Percentiles rank a stretch among this genome's conserved stretches.
These are phyloP conservation scores for Rosellinia necatrix DNA, from an alignment of 2,329 filamentous ascomycete genomes.

Conservation along the genomic window DNA sequence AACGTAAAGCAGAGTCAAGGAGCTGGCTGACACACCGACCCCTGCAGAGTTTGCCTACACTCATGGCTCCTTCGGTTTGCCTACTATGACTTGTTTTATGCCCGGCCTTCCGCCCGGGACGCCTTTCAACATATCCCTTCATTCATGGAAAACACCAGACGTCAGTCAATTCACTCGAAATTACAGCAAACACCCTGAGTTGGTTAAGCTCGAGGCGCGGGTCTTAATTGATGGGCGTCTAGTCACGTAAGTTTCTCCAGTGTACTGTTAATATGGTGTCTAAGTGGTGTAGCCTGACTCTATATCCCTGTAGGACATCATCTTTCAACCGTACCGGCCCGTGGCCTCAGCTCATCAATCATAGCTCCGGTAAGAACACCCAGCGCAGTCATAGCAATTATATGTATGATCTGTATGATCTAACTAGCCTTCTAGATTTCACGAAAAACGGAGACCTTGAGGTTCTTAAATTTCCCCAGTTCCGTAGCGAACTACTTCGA, in stretches of 20 bases:
- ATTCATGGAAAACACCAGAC: slow-evolving; percentile 70
- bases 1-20: slow-evolving; percentile 9
- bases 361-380: slow-evolving; percentile 47
- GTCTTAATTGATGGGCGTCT: slow-evolving; percentile 71
- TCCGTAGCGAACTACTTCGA: slow-evolving; percentile 69
- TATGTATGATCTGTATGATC: too few species aligned
- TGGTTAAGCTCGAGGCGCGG: slow-evolving; percentile 66
- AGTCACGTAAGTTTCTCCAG: slow-evolving; percentile 58
- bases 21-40: slow-evolving; percentile 3
- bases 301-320: slow-evolving; percentile 52
- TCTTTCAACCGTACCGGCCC: slow-evolving; percentile 55
- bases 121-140: slow-evolving; percentile 74
- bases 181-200: slow-evolving; percentile 60
- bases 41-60: slow-evolving; percentile 56
- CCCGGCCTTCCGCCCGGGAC: slow-evolving; percentile 63
- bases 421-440: slow-evolving; percentile 45
- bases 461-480: slow-evolving; percentile 72
- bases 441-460: slow-evolving; percentile 63
- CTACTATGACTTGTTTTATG: slow-evolving; percentile 72
- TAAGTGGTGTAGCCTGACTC: slow-evolving; percentile 2
- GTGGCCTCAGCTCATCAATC: slow-evolving; percentile 57
- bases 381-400: not conserved
- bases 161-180: slow-evolving; percentile 61
- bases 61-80: slow-evolving; percentile 56
- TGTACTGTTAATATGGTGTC: not conserved